Evolutionary conservation across 164 flowering plant genomes (phyloP).

Genomic region (Aristolochia californica): DNA sequence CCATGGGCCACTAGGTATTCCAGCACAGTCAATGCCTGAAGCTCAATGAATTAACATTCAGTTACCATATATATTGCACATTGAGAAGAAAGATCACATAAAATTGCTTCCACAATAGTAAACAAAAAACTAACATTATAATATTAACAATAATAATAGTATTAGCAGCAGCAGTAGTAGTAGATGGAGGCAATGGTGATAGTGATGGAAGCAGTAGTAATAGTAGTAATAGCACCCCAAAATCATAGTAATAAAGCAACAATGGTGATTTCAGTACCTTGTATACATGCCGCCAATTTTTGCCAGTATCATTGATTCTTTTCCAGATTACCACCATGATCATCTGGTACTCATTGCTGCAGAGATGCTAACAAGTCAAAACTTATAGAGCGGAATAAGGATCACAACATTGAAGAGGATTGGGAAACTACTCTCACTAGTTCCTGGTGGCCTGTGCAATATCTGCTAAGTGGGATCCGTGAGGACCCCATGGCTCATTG

Average conservation of each 20-base stretch:
- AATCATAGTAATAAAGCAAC: neutral
- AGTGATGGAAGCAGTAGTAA: too few relatives aligned
- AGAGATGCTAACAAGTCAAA: constrained; percentile 6
- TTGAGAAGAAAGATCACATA: neutral
- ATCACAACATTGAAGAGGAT: neutral
- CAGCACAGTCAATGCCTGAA: constrained; percentile 83
- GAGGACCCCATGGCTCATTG: constrained; percentile 99
- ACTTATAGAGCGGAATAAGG: neutral
- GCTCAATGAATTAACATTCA: constrained; percentile 8
- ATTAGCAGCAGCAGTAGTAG: too few relatives aligned
- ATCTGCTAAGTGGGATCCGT: constrained; percentile 90
- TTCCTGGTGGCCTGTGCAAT: constrained; percentile 91
- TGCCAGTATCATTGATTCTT: constrained; percentile 87
- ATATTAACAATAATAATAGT: too few relatives aligned
- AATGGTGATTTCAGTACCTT: constrained; percentile 41
- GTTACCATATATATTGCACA: neutral
- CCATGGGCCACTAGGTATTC: constrained; percentile 95
- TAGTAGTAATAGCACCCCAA: too few relatives aligned
- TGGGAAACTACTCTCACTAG: constrained; percentile 37
- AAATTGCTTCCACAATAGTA: neutral
- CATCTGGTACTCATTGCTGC: constrained; percentile 94
- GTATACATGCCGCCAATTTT: constrained; percentile 99
- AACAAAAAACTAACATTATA: neutral
- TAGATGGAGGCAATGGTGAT: too few relatives aligned
- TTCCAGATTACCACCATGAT: constrained; percentile 92